Base-by-base conservation (phyloP, 176 grass and related monocot genomes). In the Luzula sylvatica region DNA sequence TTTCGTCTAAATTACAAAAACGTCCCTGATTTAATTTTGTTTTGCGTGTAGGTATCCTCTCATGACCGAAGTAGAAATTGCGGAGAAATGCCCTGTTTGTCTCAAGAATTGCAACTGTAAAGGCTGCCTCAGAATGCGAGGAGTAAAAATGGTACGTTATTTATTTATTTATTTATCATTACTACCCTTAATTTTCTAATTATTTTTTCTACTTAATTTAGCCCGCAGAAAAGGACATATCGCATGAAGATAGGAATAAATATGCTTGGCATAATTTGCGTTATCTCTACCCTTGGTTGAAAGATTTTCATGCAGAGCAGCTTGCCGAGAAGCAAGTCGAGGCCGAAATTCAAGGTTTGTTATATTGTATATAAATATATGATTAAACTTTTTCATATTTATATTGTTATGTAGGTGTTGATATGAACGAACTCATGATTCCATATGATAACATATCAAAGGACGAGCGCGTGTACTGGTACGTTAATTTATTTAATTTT, bases 401-500 rank as follows among this genome's bases (percentile, higher is more conserved):
- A 12, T 73, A 45, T 27, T 25, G 51, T 23, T 14, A 46, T 75
- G 7, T 19, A 95, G 89, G 73, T 15, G 14, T 72, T 67, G 76
- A 64, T 55, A 15, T 3, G 1, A 44, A 0, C 6, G 42, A 75
- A 20, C 0, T 87, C 11, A 49, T 74, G 54, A 4, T 94, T 53
- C 52, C 64, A 66, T 18, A 5, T 53, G 42, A 40, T 35, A 3
- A 52, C 0, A 80, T 46, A 57, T 3, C 7, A 3, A 0, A 11
- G 22, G 4, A 78, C 59, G 72, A 87, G 15, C 83, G 79, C 7
- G 65, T 94, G 27, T 94, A 66, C 59, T 94, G 88, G 88, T 94
- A 63, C 29, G 28, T 54, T 57, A 2, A 66, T 66, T 56, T 66
- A 7, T 38, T 65, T 3, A 0, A 20, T 46, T 21, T 35, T 52